These are phyloP conservation scores for Sugiyamaella sp. DNA, from an alignment of 1,139 yeast genomes.

Conservation along the genomic window DNA sequence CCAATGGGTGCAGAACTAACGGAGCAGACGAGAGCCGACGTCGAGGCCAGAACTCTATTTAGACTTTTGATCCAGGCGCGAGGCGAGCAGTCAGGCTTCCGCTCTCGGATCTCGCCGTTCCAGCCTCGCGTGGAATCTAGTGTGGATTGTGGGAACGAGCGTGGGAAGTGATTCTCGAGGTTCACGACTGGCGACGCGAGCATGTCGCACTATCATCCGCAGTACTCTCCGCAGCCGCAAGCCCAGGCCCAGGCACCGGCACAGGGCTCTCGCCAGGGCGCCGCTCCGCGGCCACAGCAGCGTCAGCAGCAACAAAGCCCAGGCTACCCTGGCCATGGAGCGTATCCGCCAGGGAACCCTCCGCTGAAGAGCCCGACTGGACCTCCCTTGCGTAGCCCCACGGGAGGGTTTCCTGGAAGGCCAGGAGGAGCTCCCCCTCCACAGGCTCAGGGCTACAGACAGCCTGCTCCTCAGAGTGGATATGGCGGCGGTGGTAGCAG, in stretches of 20 bases:
- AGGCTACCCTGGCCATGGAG: not conserved
- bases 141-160: no score
- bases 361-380: slow-evolving; percentile 3
- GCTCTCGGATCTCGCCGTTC: no score
- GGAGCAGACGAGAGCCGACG: no score
- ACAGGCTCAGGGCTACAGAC: slow-evolving; percentile 1
- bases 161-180: no score
- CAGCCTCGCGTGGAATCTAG: no score
- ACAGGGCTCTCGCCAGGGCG: slow-evolving; percentile 1
- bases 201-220: slow-evolving; percentile 10
- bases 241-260: not conserved
- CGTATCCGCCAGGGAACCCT: not conserved
- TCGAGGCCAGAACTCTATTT: no score
- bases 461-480: not conserved
- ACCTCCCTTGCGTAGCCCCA: not conserved
- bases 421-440: not conserved
- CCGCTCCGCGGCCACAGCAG: not conserved
- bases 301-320: not conserved
- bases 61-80: no score
- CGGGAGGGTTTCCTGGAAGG: slow-evolving; percentile 1
- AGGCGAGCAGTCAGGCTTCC: no score
- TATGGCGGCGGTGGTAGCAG: no score
- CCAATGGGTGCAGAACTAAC: no score
- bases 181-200: no score
- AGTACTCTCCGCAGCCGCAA: slow-evolving; percentile 10